phyloP scores from a whole-genome alignment of 371 early-diverging fungal species.

The Mucor saturninus region DNA sequence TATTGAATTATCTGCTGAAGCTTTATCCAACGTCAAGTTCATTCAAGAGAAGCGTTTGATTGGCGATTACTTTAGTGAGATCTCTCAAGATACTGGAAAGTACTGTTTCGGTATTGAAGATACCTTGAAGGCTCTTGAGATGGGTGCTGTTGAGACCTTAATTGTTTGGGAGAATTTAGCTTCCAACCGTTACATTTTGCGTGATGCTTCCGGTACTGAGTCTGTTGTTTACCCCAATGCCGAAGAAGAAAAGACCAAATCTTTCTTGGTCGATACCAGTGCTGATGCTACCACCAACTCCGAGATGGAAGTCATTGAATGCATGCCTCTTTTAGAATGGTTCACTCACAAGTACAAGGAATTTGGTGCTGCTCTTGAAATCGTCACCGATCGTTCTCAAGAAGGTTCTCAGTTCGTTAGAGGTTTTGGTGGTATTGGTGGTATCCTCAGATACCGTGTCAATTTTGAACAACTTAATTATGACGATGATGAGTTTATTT shows the following conservation, averaged over 20 bases:
- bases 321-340: slow-evolving; percentile 94
- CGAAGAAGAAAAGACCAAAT: slow-evolving; percentile 82
- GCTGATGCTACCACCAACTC: slow-evolving; percentile 47
- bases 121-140: slow-evolving; percentile 95
- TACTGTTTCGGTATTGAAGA: slow-evolving; percentile 98
- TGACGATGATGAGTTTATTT: slow-evolving; percentile 53
- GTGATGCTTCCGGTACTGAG: slow-evolving; percentile 73
- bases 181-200: slow-evolving; percentile 73
- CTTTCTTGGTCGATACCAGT: slow-evolving; percentile 53
- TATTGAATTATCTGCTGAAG: slow-evolving; percentile 95
- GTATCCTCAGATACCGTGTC: slow-evolving; percentile 95
- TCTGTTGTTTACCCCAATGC: slow-evolving; percentile 77
- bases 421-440: slow-evolving; percentile 99
- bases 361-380: slow-evolving; percentile 92
- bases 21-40: slow-evolving; percentile 96
- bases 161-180: slow-evolving; percentile 98
- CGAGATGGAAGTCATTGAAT: slow-evolving; percentile 84
- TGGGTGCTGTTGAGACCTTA: slow-evolving; percentile 93
- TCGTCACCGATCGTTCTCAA: slow-evolving; percentile 97
- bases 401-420: slow-evolving; percentile 99
- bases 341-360: slow-evolving; percentile 98
- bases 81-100: slow-evolving; percentile 96
- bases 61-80: slow-evolving; percentile 96
- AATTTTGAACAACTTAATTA: slow-evolving; percentile 69
- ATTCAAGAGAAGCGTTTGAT: slow-evolving; percentile 99